phyloP scores from a whole-genome alignment of 129 eudicot species.

The Helianthus tuberosus region DNA sequence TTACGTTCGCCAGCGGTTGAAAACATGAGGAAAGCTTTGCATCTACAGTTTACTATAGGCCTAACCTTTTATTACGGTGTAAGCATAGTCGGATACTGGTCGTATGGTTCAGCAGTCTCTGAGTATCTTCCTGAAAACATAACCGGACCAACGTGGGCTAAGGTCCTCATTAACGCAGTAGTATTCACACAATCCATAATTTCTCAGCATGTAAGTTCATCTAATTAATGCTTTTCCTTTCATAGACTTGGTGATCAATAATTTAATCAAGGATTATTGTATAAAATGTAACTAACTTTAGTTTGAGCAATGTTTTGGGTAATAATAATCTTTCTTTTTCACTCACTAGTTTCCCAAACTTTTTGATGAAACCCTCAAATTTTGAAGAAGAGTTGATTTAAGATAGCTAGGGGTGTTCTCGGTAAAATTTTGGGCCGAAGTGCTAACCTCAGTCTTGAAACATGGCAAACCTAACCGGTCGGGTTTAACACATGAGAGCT shows the following conservation, averaged over 20 bases:
- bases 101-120: conserved; percentile 58
- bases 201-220: conserved; percentile 66
- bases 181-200: conserved; percentile 54
- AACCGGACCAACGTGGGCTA: conserved; percentile 65
- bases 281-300: background rate
- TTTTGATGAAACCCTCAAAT: background rate
- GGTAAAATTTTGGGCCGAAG: too few relatives aligned
- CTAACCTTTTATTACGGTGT: conserved; percentile 50
- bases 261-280: background rate
- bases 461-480: too few relatives aligned
- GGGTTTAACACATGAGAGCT: too few relatives aligned
- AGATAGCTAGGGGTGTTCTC: too few relatives aligned
- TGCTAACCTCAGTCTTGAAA: too few relatives aligned
- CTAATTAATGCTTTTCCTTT: background rate
- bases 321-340: background rate
- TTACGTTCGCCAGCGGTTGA: conserved; percentile 53
- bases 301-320: background rate
- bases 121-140: conserved; percentile 57
- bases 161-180: conserved; percentile 47
- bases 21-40: conserved; percentile 69
- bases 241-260: background rate
- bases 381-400: too few relatives aligned
- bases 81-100: conserved; percentile 63
- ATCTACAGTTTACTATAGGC: conserved; percentile 52
- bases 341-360: background rate